Evolutionary conservation across 306 rosid genomes (phyloP), one percentile per base, ranked within the genome.

Genomic region (Elaeagnus macrophylla): DNA sequence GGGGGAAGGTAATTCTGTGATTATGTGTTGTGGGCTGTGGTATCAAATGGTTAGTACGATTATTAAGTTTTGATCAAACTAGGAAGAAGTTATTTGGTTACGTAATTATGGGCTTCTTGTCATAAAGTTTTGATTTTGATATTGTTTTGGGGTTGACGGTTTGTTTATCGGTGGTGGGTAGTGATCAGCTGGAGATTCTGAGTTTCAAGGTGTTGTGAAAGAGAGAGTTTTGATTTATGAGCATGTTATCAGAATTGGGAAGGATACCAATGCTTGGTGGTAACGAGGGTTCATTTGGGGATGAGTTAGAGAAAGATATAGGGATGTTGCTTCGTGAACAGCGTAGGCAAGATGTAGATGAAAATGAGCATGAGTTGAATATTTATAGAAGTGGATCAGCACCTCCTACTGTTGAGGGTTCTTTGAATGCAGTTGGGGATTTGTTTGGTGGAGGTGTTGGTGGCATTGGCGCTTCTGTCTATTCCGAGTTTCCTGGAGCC

Each of bases 391-490:
- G 96, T 72, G 96, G 96, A 59, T 88, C 96, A 48, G 96, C 96
- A n/a, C 96, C 96, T 52, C 96, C 96, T 18, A 82, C 94, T 32
- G 81, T 88, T 6, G 94, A 88, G 76, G 96, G 96, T 53, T 88
- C 96, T 38, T 51, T 80, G 35, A 88, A 60, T 78, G 96, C 94
- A 0, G 88, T 88, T 11, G 96, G 86, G 45, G 94, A 91, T 10
- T 64, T 88, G 59, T 76, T 84, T 75, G 79, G 69, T 10, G 79
- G 76, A 3, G 53, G 70, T n/a, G 69, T 60, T 0, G 71, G 52
- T 0, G 69, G 39, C 2, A 62, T 32, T 10, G 64, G 14, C 12
- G n/a, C 48, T 51, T 53, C 67, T 5, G 38, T 69, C 47, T 65
- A 77, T 45, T 40, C 75, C 0, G 96, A 84, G 48, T 64, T 87